These are phyloP conservation scores for Chrysoporthe deuterocubensis DNA, from an alignment of 2,329 filamentous ascomycete genomes.

Conservation along the genomic window DNA sequence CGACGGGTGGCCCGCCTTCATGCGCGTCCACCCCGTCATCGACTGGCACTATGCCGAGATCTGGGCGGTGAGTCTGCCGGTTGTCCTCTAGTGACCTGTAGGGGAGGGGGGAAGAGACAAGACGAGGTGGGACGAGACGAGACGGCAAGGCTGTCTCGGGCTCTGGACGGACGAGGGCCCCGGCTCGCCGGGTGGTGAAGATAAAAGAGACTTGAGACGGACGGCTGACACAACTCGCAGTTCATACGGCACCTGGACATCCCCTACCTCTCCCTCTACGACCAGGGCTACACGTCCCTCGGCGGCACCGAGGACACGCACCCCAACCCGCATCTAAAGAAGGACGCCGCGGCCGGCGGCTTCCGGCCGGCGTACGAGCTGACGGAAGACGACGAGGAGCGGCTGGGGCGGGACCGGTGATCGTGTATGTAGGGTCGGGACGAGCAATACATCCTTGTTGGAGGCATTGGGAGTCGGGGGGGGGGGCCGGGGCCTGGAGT, in stretches of 20 bases:
- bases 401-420: constrained; percentile 70
- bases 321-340: constrained; percentile 77
- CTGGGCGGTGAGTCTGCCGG: constrained; percentile 72
- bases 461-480: background rate
- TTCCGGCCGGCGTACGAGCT: constrained; percentile 80
- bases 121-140: background rate
- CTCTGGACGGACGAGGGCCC: background rate
- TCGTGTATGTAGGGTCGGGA: background rate
- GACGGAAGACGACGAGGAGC: constrained; percentile 75
- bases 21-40: constrained; percentile 93
- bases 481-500: background rate
- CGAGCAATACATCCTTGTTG: background rate
- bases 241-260: constrained; percentile 81
- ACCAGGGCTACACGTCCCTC: constrained; percentile 69
- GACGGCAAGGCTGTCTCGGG: background rate
- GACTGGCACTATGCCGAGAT: constrained; percentile 98
- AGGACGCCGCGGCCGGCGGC: constrained; percentile 38
- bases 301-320: constrained; percentile 88
- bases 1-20: constrained; percentile 85
- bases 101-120: background rate
- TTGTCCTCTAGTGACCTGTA: background rate
- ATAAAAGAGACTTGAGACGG: constrained; percentile 9
- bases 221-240: constrained; percentile 44
- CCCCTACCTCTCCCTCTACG: constrained; percentile 86
- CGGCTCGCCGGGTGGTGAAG: background rate